A percentile compares a stretch with the other conserved stretches of the same genome.
Conservation (phyloP, 306 rosid genomes). For the Trichosanthes cucumerina region DNA sequence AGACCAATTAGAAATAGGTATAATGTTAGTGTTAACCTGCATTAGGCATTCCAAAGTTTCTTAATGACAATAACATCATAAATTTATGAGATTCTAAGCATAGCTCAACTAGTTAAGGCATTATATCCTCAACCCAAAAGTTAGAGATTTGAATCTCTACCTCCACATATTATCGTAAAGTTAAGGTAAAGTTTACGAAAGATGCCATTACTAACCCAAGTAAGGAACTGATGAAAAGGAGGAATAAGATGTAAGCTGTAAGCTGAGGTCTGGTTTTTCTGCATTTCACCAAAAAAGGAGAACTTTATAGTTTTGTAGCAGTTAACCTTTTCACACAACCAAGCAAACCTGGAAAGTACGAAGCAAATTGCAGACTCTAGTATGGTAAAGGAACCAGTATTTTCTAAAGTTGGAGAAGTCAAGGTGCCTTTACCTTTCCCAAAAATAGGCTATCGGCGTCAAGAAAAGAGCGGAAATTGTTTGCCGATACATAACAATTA, state of each 20-base stretch:
- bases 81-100: not conserved
- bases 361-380: not conserved
- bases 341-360: not conserved
- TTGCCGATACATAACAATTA: constrained; percentile 55
- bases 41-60: not conserved
- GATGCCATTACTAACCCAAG: constrained; percentile 44
- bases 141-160: not conserved
- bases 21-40: constrained; percentile 60
- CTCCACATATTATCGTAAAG: not conserved
- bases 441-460: constrained; percentile 55
- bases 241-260: constrained; percentile 28
- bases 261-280: constrained; percentile 47
- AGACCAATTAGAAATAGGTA: constrained; percentile 70
- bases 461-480: constrained; percentile 46
- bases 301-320: not conserved
- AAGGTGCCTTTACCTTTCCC: constrained; percentile 39
- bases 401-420: not conserved
- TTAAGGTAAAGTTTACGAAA: not conserved
- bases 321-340: not conserved
- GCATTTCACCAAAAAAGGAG: constrained; percentile 1
- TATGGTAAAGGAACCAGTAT: not conserved
- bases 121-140: not conserved
- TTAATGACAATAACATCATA: not conserved
- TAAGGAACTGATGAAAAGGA: constrained; percentile 64
- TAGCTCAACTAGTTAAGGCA: not conserved